These are phyloP conservation scores for Colletotrichum liriopes DNA, from an alignment of 2,329 filamentous ascomycete species.

Conservation along the genomic window DNA sequence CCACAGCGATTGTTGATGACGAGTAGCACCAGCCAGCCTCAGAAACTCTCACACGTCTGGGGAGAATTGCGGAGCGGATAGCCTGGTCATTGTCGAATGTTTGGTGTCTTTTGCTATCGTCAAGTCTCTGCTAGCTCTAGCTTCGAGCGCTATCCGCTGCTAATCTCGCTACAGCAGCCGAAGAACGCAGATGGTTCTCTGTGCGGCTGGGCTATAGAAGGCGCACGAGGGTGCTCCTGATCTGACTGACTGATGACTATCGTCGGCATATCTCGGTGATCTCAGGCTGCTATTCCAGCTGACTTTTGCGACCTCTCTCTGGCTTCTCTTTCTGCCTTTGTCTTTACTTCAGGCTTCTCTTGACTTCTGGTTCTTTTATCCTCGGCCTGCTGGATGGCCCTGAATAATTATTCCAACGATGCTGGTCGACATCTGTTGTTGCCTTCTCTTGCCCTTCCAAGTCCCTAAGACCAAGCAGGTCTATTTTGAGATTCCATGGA, in stretches of 20 bases:
- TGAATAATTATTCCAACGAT: slow-evolving; percentile 36
- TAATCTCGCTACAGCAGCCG: slow-evolving; percentile 68
- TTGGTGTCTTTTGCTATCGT: slow-evolving; percentile 79
- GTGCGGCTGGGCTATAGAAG: slow-evolving; percentile 64
- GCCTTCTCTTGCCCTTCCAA: slow-evolving; percentile 39
- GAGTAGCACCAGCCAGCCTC: slow-evolving; percentile 47
- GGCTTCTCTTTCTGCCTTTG: slow-evolving; percentile 39
- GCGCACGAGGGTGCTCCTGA: slow-evolving; percentile 47
- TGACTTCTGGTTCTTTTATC: slow-evolving; percentile 31
- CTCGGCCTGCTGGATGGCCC: slow-evolving; percentile 37
- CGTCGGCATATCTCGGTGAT: slow-evolving; percentile 42
- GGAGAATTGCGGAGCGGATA: slow-evolving; percentile 58
- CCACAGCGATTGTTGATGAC: slow-evolving; percentile 32
- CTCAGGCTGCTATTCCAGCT: slow-evolving; percentile 43
- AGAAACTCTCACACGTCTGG: slow-evolving; percentile 50
- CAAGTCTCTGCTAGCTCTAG: slow-evolving; percentile 78
- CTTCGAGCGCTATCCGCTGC: slow-evolving; percentile 73
- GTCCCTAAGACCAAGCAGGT: slow-evolving; percentile 31
- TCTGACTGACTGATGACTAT: slow-evolving; percentile 44
- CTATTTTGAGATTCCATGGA: slow-evolving; percentile 32
- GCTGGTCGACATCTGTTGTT: slow-evolving; percentile 12
- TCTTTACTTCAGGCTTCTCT: slow-evolving; percentile 39
- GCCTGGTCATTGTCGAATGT: slow-evolving; percentile 63
- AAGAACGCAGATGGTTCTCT: slow-evolving; percentile 58
- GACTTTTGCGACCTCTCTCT: slow-evolving; percentile 40